Evolutionary conservation across 2,329 filamentous ascomycete species (phyloP), one percentile per base, ranked within the genome.

Genomic region (Colletotrichum sp.): DNA sequence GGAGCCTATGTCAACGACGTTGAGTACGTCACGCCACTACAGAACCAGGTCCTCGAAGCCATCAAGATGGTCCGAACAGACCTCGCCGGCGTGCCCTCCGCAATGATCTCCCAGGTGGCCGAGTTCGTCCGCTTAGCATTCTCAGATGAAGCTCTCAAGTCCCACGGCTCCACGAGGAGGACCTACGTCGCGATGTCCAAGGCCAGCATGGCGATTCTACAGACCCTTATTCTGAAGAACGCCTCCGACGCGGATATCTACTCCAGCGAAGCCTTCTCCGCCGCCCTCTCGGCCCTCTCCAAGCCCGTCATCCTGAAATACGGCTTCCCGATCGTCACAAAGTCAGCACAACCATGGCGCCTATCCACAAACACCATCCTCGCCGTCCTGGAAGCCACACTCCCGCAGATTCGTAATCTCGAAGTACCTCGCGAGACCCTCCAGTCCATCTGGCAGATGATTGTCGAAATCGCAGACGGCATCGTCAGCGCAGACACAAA

Each of bases 151-250:
- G 81, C 77, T 75, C 79, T 77, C 48, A 80, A 79, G 9, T 71
- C 85, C 77, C 78, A 79, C 15, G 55, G 71, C 83, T 82, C 78
- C 82, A 78, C 38, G 66, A 92, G 92, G 72, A 94, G 95, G 8
- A 98, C 95, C 0, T 98, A 96, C 81, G 92, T 99, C 71, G 96
- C 97, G 38, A 91, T 98, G 81, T 95, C 96, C 2, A 98, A 97
- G 83, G 91, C 91, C 24, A 92, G 94, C 74, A 97, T 98, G 89
- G 86, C 89, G 3, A 90, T 95, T 61, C 84, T 97, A 3, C 89
- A 94, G 77, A 85, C 85, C 0, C 84, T 95, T 4, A 86, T 94
- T 5, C 83, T 91, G 6, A 84, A 87, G 18, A 92, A 95, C 77
- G 89, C 91, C 0, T 83, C 85, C 0, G 91, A 94, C 28, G 81